Evolutionary conservation across 2,329 filamentous ascomycete species (phyloP).

Genomic region (Eutypella sp.): DNA sequence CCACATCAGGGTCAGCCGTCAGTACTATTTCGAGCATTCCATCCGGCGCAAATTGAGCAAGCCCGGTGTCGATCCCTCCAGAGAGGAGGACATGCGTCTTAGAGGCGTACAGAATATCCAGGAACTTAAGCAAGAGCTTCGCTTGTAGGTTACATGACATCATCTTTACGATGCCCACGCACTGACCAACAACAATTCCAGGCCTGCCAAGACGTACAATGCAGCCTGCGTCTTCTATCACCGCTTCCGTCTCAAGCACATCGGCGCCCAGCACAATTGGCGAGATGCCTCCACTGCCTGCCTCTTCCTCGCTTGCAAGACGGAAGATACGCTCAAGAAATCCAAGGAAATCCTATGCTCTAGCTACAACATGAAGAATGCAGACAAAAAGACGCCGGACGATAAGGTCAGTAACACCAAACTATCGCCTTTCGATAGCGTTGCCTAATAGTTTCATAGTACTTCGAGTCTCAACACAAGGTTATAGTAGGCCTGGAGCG

Average conservation of each 20-base stretch:
- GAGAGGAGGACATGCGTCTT: constrained; percentile 75
- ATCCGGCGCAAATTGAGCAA: constrained; percentile 68
- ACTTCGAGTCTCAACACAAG: constrained; percentile 75
- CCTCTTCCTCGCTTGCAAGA: constrained; percentile 91
- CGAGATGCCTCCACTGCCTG: constrained; percentile 83
- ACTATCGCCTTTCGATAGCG: neutral
- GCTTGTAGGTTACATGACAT: constrained; percentile 59
- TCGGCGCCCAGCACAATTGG: constrained; percentile 81
- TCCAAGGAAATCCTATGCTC: constrained; percentile 88
- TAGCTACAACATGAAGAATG: constrained; percentile 76
- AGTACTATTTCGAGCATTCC: constrained; percentile 78
- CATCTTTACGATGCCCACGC: neutral
- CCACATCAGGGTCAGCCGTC: constrained; percentile 39
- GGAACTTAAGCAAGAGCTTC: constrained; percentile 70
- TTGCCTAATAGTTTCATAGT: constrained; percentile 39
- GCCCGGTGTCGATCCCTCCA: constrained; percentile 66
- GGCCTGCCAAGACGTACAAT: constrained; percentile 85
- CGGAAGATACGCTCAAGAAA: constrained; percentile 97
- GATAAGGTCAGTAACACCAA: constrained; percentile 60
- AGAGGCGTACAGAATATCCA: constrained; percentile 89
- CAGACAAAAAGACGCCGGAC: constrained; percentile 67
- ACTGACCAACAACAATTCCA: constrained; percentile 28
- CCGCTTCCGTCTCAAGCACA: constrained; percentile 81
- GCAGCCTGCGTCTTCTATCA: constrained; percentile 92
- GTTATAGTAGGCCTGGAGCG: constrained; percentile 86